Conservation (phyloP, 352 stramenopile genomes). For the Globisporangium megalacanthum region DNA sequence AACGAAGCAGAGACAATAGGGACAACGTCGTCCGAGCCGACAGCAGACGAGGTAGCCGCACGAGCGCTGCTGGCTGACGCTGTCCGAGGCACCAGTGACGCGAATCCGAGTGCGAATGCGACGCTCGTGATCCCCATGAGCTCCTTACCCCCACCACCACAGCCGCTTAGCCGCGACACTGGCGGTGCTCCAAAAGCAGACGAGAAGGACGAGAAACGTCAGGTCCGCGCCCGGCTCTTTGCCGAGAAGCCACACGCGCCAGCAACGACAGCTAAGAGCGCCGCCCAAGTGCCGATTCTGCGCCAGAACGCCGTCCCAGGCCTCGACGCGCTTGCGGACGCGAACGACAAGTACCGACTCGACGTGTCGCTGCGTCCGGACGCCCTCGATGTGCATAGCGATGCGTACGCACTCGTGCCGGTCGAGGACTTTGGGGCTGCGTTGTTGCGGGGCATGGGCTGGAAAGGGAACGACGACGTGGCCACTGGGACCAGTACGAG, state of each 20-base stretch:
- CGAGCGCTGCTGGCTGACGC: slow-evolving; percentile 34
- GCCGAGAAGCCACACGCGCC: slow-evolving; percentile 22
- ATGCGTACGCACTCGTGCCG: slow-evolving; percentile 84
- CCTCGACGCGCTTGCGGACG: slow-evolving; percentile 54
- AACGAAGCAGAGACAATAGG: not conserved
- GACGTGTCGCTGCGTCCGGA: slow-evolving; percentile 78
- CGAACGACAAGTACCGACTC: slow-evolving; percentile 80
- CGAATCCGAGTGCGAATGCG: not conserved
- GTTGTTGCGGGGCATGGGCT: slow-evolving; percentile 97
- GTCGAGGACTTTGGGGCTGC: slow-evolving; percentile 95
- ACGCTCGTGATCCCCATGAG: slow-evolving; percentile 58
- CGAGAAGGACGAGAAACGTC: slow-evolving; percentile 5
- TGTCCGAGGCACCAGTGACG: not conserved
- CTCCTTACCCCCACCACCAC: not conserved
- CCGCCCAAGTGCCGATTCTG: slow-evolving; percentile 43
- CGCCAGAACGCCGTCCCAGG: slow-evolving; percentile 69
- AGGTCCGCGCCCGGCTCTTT: slow-evolving; percentile 37
- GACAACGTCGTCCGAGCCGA: slow-evolving; percentile 8
- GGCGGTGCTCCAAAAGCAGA: not conserved
- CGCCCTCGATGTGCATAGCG: slow-evolving; percentile 74
- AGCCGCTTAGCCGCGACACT: not conserved
- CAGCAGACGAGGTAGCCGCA: slow-evolving; percentile 34
- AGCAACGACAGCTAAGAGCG: slow-evolving; percentile 8
- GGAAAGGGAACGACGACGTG: slow-evolving; percentile 73
- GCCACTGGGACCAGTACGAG: slow-evolving; percentile 29